Evolutionary conservation across 1,284 basidiomycete genomes (phyloP), one percentile per base, ranked within the genome.

Genomic region (Spongispora temasekensis): DNA sequence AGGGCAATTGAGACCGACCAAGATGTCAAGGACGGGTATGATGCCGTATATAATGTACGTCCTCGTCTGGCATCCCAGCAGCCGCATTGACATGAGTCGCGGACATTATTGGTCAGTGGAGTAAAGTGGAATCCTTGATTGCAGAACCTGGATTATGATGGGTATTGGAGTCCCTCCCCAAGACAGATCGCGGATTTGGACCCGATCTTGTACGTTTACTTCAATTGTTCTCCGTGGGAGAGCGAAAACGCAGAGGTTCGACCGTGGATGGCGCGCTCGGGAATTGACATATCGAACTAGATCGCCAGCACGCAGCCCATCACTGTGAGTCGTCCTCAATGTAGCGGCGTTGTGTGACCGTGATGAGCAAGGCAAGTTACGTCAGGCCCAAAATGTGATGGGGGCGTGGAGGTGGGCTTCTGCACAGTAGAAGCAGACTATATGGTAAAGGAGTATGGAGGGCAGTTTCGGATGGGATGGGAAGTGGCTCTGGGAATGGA

Each of bases 241-340:
- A 17, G 50, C 19, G 53, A 69, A 57, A 53, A 42, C 8, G 42
- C 46, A 48, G 25, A 10, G 27, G 46, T 19, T 48, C 9, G 34
- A 23, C 27, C 3, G 34, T 28, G 42, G 31, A 52, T 28, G 25
- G 44, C 21, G 34, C 17, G 28, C 13, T 52, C 8, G 6, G 8
- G 40, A 30, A 27, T 32, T 9, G 54, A 58, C 35, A 50, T 31
- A 50, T 50, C 46, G 55, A 27, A 23, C 19, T 23, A 28, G 58
- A 44, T 61, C 57, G 53, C 53, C 63, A 34, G 21, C 21, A n/a
- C 23, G 61, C 19, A 10, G 35, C 51, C 44, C 58, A 21, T 44
- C n/a, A 35, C 17, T 23, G 23, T 53, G 17, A 52, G 21, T 51
- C 23, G 23, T 37, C n/a, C 50, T 51, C 28, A 12, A 19, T 19